Conservation (phyloP, 2,329 filamentous ascomycete genomes). For the Colletotrichum chrysophilum region DNA sequence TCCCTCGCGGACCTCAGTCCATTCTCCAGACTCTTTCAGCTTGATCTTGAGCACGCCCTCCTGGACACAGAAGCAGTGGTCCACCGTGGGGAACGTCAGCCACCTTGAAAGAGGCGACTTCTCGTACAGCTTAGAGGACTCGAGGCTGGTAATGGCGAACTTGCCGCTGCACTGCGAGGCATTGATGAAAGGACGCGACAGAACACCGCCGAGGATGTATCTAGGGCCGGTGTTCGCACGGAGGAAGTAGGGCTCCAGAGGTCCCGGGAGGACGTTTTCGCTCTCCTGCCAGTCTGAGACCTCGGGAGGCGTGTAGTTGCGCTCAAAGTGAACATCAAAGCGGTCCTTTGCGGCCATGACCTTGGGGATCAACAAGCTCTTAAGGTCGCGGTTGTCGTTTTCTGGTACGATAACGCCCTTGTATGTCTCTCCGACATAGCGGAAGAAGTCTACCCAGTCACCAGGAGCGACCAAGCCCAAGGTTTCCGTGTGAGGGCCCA, state of each 20-base stretch:
- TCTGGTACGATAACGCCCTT: constrained; percentile 54
- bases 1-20: constrained; percentile 44
- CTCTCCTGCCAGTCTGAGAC: constrained; percentile 44
- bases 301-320: constrained; percentile 50
- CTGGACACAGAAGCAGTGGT: constrained; percentile 56
- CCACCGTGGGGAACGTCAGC: constrained; percentile 49
- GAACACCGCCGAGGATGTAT: constrained; percentile 48
- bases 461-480: constrained; percentile 60
- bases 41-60: constrained; percentile 50
- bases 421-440: constrained; percentile 59
- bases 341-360: constrained; percentile 59
- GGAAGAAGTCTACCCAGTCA: constrained; percentile 67
- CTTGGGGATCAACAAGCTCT: constrained; percentile 55
- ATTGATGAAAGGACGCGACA: constrained; percentile 53
- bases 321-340: constrained; percentile 60
- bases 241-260: constrained; percentile 53
- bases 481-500: constrained; percentile 59
- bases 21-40: constrained; percentile 33
- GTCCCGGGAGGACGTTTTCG: constrained; percentile 44
- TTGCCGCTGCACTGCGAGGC: constrained; percentile 50
- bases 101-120: constrained; percentile 37
- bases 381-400: constrained; percentile 55
- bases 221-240: constrained; percentile 53
- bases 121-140: constrained; percentile 44
- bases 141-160: constrained; percentile 60